These are phyloP conservation scores for Phytophthora gonapodyides DNA, from an alignment of 352 stramenopile species.

Conservation along the genomic window DNA sequence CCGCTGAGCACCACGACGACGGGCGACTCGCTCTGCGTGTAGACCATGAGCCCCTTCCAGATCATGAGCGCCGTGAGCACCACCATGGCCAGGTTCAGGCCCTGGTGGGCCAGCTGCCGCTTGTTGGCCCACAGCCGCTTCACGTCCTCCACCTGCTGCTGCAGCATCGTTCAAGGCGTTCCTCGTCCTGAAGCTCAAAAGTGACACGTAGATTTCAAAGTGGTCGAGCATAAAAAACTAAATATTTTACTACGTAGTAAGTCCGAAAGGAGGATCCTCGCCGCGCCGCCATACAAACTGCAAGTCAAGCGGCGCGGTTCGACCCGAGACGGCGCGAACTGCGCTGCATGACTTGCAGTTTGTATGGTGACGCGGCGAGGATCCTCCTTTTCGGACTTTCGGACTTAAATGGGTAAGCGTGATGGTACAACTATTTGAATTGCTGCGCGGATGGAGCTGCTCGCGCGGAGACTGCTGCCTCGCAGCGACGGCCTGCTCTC, in stretches of 20 bases:
- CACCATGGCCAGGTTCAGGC: slow-evolving; percentile 98
- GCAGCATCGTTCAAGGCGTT: slow-evolving; percentile 52
- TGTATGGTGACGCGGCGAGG: no score
- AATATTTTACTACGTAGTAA: no score
- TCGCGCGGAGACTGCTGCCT: slow-evolving; percentile 15
- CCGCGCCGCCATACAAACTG: no score
- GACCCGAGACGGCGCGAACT: no score
- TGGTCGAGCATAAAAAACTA: no score
- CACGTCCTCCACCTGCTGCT: slow-evolving; percentile 94
- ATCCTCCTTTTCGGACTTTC: no score
- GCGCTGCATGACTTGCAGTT: no score
- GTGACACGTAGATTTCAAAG: no score
- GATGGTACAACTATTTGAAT: no score
- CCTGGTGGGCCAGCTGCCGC: slow-evolving; percentile 96
- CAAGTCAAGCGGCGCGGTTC: no score
- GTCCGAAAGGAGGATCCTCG: no score
- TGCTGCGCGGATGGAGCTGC: slow-evolving; percentile 25
- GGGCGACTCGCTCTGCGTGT: slow-evolving; percentile 97
- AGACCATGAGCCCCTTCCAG: slow-evolving; percentile 98
- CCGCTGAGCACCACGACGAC: slow-evolving; percentile 99
- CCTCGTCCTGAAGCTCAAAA: background rate
- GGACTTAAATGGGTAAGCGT: no score
- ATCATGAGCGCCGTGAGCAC: slow-evolving; percentile 99
- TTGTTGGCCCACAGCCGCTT: slow-evolving; percentile 99
- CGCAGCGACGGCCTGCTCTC: background rate